Base-by-base conservation (phyloP, 2,329 filamentous ascomycete species). In the Epichloe bromicola region DNA sequence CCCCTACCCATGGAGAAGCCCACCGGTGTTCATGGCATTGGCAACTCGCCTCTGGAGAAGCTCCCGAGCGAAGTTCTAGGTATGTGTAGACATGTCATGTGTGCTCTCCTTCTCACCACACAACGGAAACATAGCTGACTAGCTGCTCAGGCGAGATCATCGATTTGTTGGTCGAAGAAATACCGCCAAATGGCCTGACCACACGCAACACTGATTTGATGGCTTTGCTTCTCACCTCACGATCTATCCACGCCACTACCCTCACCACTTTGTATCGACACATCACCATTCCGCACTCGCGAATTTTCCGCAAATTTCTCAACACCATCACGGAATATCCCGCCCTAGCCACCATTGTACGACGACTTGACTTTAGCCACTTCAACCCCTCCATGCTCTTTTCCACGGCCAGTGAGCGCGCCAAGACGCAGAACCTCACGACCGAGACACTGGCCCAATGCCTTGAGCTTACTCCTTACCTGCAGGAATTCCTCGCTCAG, bases 221-320 rank as follows among this genome's bases (percentile, higher is more conserved):
- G 71, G 80, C 85, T 17, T 77, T 88, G 55, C 74, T 91, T 38
- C 69, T 88, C 56, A 81, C 85, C n/a, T 91, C 85, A n/a, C 80
- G 78, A 62, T 79, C 79, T 33, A 71, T 91, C 53, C 83, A 91
- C 62, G 76, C 77, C 26, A 83, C 83, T 19, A 90, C 86, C 3
- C 71, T 90, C 36, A 78, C 79, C 57, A 85, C 86, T 6, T 75
- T 93, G 46, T 91, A 91, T 70, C 78, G 80, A 57, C 81, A 86
- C 64, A 85, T 91, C 65, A 88, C 85, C 42, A 85, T 91, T 58
- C 86, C 87, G 5, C 86, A 90, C 71, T 91, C 87, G 26, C 74
- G 82, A 54, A 88, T 89, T 63, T 93, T 90, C 69, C 82, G 82
- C 62, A 91, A 91, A 67, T 88, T 89, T 58, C 76, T 89, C 46